Evolutionary conservation across 768 basidiomycete genomes (phyloP), one percentile per base, ranked within the genome.

Genomic region (Mycena filopes): DNA sequence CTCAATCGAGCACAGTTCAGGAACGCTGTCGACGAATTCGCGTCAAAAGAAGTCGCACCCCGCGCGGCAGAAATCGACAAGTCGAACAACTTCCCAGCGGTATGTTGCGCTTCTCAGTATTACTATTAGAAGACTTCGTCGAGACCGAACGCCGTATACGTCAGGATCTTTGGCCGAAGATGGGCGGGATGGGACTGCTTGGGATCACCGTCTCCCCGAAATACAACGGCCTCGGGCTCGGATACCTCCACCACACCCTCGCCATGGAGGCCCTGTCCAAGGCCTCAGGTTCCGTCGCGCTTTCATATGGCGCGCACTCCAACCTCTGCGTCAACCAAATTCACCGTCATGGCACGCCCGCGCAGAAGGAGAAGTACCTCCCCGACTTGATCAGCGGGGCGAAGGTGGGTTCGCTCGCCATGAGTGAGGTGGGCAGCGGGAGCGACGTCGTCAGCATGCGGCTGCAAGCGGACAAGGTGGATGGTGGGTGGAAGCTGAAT

Each of bases 401-500:
- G 73, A 91, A 93, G 75, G 87, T 98, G 31, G 96, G 96, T 41
- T 90, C 92, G 70, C 81, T 98, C 65, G 96, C 96, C 2, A 98
- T 98, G 96, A 94, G 92, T 71, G 96, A 98, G 80, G 84, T 91
- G 2, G 94, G 92, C 18, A 89, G 91, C 70, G 96, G 96, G 60
- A 95, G 94, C 72, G 96, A 98, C 78, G 96, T 98, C n/a, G 89
- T 98, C 21, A 94, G 93, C 73, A 98, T 98, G 96, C 84, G 83
- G 71, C 80, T 95, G 61, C 89, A 84, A 64, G 95, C 95, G 25
- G 89, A 91, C 69, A 92, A 91, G 80, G 82, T 90, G 7, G 79
- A 86, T 28, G 92, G 89, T 43, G 90, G 93, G 40, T 98, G 87
- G 84, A 80, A 82, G 62, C 76, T 98, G 67, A 96, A 93, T 72